A percentile compares a stretch with the other conserved stretches of the same genome.
phyloP scores from a whole-genome alignment of 257 asterid genomes.

The Fraxinus americana region DNA sequence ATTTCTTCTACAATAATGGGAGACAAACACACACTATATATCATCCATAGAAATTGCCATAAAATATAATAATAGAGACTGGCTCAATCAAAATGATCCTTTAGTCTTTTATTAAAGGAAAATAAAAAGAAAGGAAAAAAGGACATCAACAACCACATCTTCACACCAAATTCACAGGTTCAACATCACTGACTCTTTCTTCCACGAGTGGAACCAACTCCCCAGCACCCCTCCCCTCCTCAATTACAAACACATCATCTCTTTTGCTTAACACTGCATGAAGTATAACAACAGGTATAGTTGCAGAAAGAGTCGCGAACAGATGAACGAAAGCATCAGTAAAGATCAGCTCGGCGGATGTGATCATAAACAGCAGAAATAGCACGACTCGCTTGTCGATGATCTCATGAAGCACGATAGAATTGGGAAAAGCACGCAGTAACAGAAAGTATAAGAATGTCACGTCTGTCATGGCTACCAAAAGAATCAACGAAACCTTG shows the following conservation, averaged over 20 bases:
- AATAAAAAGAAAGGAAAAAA: too few relatives aligned
- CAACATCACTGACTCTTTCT: slow-evolving; percentile 24
- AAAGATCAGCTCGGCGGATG: slow-evolving; percentile 38
- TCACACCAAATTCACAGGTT: slow-evolving; percentile 39
- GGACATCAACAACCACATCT: background rate
- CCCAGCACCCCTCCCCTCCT: slow-evolving; percentile 17
- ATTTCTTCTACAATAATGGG: too few relatives aligned
- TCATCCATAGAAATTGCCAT: too few relatives aligned
- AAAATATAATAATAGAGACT: too few relatives aligned
- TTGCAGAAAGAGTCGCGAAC: slow-evolving; percentile 44
- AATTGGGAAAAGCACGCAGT: slow-evolving; percentile 44
- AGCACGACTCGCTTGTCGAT: slow-evolving; percentile 43
- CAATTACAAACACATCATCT: slow-evolving; percentile 28
- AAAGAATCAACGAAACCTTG: slow-evolving; percentile 53
- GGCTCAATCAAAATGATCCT: too few relatives aligned
- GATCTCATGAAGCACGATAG: slow-evolving; percentile 38
- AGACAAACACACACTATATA: too few relatives aligned
- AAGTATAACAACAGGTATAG: slow-evolving; percentile 46
- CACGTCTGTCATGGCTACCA: slow-evolving; percentile 61
- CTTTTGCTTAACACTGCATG: slow-evolving; percentile 50
- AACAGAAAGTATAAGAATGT: slow-evolving; percentile 45
- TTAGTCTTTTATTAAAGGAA: background rate
- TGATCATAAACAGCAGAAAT: slow-evolving; percentile 34
- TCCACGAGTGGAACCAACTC: slow-evolving; percentile 42
- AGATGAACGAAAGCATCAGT: slow-evolving; percentile 59